Evolutionary conservation across 768 basidiomycete species (phyloP).

Genomic region (Gelatoporia subvermispora): DNA sequence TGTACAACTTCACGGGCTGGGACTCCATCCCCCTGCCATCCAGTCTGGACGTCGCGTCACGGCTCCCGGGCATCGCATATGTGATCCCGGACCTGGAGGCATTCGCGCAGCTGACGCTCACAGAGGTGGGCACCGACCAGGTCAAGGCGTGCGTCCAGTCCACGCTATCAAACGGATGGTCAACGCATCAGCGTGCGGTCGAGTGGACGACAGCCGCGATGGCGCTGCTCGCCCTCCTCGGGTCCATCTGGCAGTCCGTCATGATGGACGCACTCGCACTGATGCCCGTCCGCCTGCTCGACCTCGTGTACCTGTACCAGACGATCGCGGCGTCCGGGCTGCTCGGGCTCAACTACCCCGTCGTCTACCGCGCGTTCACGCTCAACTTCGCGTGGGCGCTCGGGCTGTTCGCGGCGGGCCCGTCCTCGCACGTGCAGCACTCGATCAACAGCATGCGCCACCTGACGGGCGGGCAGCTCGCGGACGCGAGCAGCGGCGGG

Average conservation of each 20-base stretch:
- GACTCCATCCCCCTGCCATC: slow-evolving; percentile 62
- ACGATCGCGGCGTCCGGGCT: slow-evolving; percentile 75
- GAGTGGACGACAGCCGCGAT: slow-evolving; percentile 73
- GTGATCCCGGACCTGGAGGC: slow-evolving; percentile 89
- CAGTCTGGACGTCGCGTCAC: slow-evolving; percentile 41
- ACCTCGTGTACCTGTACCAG: slow-evolving; percentile 81
- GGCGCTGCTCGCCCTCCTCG: slow-evolving; percentile 52
- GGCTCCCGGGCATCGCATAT: slow-evolving; percentile 79
- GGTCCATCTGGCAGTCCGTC: slow-evolving; percentile 51
- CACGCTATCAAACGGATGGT: slow-evolving; percentile 88
- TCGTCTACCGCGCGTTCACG: slow-evolving; percentile 73
- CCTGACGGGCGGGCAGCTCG: slow-evolving; percentile 72
- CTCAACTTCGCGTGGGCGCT: slow-evolving; percentile 89
- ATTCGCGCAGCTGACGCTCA: slow-evolving; percentile 74
- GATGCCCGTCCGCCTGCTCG: slow-evolving; percentile 73
- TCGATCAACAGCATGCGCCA: slow-evolving; percentile 82
- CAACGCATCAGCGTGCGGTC: slow-evolving; percentile 68
- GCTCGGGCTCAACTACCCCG: slow-evolving; percentile 83
- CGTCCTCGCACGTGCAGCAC: slow-evolving; percentile 57
- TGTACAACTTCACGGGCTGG: slow-evolving; percentile 85
- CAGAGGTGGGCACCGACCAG: slow-evolving; percentile 60
- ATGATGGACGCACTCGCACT: slow-evolving; percentile 53
- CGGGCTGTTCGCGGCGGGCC: slow-evolving; percentile 58
- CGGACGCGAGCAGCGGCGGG: slow-evolving; percentile 50
- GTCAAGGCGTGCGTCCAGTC: slow-evolving; percentile 89